phyloP scores from a whole-genome alignment of 257 asterid species.

The Lycium ferocissimum region DNA sequence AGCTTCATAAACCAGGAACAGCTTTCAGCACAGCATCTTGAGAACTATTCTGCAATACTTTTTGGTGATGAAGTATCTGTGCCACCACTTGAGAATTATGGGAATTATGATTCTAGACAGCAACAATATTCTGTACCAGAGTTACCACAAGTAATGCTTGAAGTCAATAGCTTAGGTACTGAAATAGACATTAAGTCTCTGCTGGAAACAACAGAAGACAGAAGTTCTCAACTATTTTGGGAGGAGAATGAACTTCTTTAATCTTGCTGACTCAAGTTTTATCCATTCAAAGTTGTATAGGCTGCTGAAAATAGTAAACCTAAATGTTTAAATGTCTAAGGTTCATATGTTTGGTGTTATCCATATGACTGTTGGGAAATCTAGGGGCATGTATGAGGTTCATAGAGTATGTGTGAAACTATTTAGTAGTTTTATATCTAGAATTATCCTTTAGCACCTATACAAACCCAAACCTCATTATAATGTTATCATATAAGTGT shows the following conservation, averaged over 20 bases:
- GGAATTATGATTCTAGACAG: constrained; percentile 23
- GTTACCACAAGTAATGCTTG: constrained; percentile 28
- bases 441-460: too few species aligned
- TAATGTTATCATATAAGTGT: too few species aligned
- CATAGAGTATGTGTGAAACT: too few species aligned
- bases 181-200: constrained; percentile 36
- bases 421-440: too few species aligned
- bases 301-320: too few species aligned
- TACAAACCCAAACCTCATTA: too few species aligned
- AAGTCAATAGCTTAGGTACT: constrained; percentile 35
- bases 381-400: too few species aligned
- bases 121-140: constrained; percentile 37
- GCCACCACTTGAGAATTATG: constrained; percentile 26
- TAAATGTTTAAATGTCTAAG: too few species aligned
- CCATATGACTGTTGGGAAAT: too few species aligned
- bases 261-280: constrained; percentile 1
- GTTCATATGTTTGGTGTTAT: too few species aligned
- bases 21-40: not conserved
- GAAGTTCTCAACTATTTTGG: constrained; percentile 44
- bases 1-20: constrained; percentile 15
- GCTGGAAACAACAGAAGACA: constrained; percentile 40
- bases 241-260: constrained; percentile 33
- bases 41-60: constrained; percentile 6
- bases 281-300: constrained; percentile 1
- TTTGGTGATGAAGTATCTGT: constrained; percentile 26